phyloP scores from a whole-genome alignment of 352 stramenopile genomes.

The Globisporangium rhizosaccharum region DNA sequence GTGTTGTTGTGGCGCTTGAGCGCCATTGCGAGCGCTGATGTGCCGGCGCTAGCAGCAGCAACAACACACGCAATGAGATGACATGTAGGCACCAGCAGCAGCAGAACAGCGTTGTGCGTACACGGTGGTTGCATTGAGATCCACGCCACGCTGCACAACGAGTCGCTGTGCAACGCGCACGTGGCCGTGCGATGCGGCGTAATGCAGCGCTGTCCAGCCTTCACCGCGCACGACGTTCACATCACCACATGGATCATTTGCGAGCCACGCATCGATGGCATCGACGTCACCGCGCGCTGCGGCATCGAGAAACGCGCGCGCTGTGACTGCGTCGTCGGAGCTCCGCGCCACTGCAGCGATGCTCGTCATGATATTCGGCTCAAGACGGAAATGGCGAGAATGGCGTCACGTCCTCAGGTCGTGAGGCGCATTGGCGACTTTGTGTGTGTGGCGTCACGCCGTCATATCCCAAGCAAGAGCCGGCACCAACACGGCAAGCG shows the following conservation, averaged over 20 bases:
- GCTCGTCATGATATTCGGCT: background rate
- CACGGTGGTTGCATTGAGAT: conserved; percentile 60
- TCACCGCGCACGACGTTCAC: conserved; percentile 58
- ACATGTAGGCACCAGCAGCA: background rate
- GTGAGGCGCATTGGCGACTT: no score
- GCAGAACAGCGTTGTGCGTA: conserved; percentile 11
- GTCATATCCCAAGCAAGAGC: no score
- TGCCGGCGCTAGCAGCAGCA: conserved; percentile 29
- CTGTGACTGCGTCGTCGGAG: background rate
- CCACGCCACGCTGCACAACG: conserved; percentile 22
- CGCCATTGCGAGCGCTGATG: conserved; percentile 52
- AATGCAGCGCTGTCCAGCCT: conserved; percentile 66
- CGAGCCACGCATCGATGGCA: conserved; percentile 37
- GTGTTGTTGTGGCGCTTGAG: conserved; percentile 39
- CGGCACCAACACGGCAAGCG: no score
- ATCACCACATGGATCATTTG: conserved; percentile 13
- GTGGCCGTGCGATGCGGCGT: conserved; percentile 49
- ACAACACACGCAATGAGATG: background rate
- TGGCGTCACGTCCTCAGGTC: no score
- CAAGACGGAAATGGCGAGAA: no score
- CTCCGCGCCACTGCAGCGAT: background rate
- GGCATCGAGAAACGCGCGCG: conserved; percentile 45
- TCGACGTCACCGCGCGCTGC: conserved; percentile 33
- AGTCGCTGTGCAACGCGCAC: conserved; percentile 36
- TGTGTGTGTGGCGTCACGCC: no score